These are phyloP conservation scores for Ettlia oleoabundans DNA, from an alignment of 139 green algal species.

Conservation along the genomic window DNA sequence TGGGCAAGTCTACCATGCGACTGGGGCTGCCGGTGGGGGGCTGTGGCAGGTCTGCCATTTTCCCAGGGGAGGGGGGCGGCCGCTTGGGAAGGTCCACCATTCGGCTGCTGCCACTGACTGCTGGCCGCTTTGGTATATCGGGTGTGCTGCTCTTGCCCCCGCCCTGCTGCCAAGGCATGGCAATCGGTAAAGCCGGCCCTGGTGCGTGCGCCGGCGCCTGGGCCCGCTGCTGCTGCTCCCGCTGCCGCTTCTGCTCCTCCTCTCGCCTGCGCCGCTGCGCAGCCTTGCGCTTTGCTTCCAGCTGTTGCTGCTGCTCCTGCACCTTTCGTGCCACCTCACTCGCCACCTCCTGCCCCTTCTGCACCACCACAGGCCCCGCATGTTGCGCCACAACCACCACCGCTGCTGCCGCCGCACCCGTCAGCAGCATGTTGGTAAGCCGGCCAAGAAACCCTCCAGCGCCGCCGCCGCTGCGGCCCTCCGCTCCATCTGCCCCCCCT, in stretches of 20 bases:
- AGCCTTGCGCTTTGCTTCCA: neutral
- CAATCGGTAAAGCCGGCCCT: neutral
- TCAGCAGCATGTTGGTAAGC: conserved; percentile 12
- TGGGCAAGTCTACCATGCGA: neutral
- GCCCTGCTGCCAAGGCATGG: neutral
- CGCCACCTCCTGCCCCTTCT: conserved; percentile 2
- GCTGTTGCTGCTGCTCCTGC: conserved; percentile 2
- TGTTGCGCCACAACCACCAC: conserved; percentile 13
- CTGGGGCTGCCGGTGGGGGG: neutral
- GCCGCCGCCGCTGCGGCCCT: neutral
- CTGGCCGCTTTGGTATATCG: neutral
- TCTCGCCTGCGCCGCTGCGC: neutral
- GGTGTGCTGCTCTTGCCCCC: neutral
- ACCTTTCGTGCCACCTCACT: neutral
- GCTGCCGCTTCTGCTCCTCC: neutral
- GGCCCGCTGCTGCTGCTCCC: neutral
- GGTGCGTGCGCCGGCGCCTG: neutral
- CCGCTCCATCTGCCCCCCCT: neutral
- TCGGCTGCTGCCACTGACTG: too few relatives aligned
- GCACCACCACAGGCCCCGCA: neutral
- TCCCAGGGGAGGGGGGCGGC: neutral
- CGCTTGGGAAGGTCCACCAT: too few relatives aligned
- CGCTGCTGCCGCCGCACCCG: neutral
- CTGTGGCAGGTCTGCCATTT: conserved; percentile 7
- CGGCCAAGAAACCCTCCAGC: neutral